Base-by-base conservation (phyloP, 2,329 filamentous ascomycete genomes). In the Sphaerulina musiva region DNA sequence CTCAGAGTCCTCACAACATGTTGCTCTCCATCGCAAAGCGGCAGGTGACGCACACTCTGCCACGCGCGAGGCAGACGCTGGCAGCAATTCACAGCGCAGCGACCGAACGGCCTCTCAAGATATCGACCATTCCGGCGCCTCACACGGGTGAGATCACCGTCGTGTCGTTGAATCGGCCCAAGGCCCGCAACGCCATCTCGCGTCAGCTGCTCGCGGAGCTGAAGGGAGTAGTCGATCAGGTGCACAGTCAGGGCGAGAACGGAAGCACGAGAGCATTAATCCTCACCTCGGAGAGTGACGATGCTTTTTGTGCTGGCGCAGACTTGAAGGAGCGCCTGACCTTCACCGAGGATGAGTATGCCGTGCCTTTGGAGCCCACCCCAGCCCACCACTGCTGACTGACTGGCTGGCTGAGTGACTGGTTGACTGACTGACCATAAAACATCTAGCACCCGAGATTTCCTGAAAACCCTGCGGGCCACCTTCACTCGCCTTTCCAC, bases 121-220 rank as follows among this genome's bases (percentile, higher is more conserved):
- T 88, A 61, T 85, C 82, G 57, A 83, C 86, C 70, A 74, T 95
- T 46, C 85, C 87, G 42, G 87, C 90, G 2, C 84, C 89, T 0
- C 82, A 85, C 66, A 82, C 82, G 14, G 93, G 92, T 60, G 86
- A 86, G 74, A 93, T 97, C 72, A 85, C 89, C 55, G 80, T 97
- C 60, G 82, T 97, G 53, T 86, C 92, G 58, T 80, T 98, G 62
- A 93, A 96, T 74, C 81, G 90, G 3, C 90, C 90, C 0, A 72
- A 80, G 7, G 86, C 91, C 36, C 87, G 92, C 66, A 98, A 98
- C 72, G 93, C 93, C 62, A 87, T 98, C 68, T 97, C 91, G 0
- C 80, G 78, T 55, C 82, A 84, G 54, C 78, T 98, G 38, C 80
- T 98, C 48, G 73, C 81, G 3, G 80, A 85, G 46, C 78, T 98